These are phyloP conservation scores for Eutrema salsugineum DNA, from an alignment of 441 rosid genomes.

Conservation along the genomic window DNA sequence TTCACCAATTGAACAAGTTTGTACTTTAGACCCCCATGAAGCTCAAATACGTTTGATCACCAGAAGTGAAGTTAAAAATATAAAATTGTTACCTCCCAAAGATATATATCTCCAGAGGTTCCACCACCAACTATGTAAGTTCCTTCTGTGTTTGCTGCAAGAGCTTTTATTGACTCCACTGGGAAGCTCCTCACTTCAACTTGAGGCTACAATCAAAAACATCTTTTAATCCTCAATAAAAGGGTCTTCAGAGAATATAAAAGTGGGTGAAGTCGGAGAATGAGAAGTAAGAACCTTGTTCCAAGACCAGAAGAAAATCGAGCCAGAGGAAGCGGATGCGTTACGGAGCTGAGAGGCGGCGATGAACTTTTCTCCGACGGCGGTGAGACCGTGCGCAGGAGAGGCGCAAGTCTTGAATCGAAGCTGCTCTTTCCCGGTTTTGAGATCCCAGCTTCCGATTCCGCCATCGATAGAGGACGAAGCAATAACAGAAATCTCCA, in stretches of 20 bases:
- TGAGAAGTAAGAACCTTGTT: slow-evolving; percentile 43
- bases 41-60: neutral
- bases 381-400: slow-evolving; percentile 61
- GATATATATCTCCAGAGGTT: slow-evolving; percentile 58
- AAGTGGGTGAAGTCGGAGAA: neutral
- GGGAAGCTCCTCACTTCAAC: slow-evolving; percentile 81
- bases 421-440: slow-evolving; percentile 59
- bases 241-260: neutral
- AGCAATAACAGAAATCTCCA: slow-evolving; percentile 53
- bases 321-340: slow-evolving; percentile 52
- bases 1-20: slow-evolving; percentile 7
- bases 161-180: slow-evolving; percentile 61
- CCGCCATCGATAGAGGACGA: slow-evolving; percentile 71
- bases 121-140: slow-evolving; percentile 80
- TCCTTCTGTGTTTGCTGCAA: slow-evolving; percentile 65
- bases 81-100: slow-evolving; percentile 66
- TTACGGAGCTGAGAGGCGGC: slow-evolving; percentile 77
- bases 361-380: slow-evolving; percentile 56
- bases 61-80: neutral
- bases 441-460: slow-evolving; percentile 78
- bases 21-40: neutral
- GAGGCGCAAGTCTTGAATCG: slow-evolving; percentile 72
- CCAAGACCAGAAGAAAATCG: slow-evolving; percentile 80
- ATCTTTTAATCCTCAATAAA: neutral
- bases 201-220: slow-evolving; percentile 56